phyloP scores from a whole-genome alignment of 1,139 yeast species.

The Zygosaccharomyces sapae region DNA sequence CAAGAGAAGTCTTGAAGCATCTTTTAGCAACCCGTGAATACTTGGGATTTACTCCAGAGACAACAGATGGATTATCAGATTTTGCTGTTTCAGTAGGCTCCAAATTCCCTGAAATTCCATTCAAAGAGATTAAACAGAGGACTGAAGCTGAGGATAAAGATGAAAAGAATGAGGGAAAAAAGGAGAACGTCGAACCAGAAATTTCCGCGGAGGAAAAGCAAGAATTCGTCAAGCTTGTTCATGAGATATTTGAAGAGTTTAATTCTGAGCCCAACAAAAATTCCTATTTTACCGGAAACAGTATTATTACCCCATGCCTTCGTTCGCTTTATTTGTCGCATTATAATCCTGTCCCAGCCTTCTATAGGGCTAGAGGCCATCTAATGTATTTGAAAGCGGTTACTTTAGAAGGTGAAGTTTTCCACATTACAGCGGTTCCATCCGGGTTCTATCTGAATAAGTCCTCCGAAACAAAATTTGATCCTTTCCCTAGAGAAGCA shows the following conservation, averaged over 20 bases:
- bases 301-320: conserved; percentile 37
- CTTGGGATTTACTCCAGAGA: conserved; percentile 34
- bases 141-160: conserved; percentile 16
- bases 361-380: conserved; percentile 64
- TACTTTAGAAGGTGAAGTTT: conserved; percentile 76
- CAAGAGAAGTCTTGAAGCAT: conserved; percentile 34
- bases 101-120: conserved; percentile 30
- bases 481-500: conserved; percentile 50
- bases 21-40: conserved; percentile 33
- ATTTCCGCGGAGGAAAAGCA: conserved; percentile 37
- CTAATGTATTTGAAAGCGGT: conserved; percentile 68
- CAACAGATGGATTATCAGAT: conserved; percentile 32
- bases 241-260: conserved; percentile 25
- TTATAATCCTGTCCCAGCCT: conserved; percentile 80
- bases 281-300: conserved; percentile 27
- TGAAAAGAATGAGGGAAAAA: conserved; percentile 15
- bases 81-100: conserved; percentile 34
- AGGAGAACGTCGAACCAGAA: conserved; percentile 19
- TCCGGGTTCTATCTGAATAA: conserved; percentile 77
- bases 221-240: conserved; percentile 28
- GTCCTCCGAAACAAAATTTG: conserved; percentile 64
- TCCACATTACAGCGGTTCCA: conserved; percentile 71
- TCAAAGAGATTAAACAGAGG: conserved; percentile 24
- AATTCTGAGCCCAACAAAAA: conserved; percentile 21
- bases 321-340: conserved; percentile 61